Percentiles rank a stretch among this genome's conserved stretches.
phyloP scores from a whole-genome alignment of 1,284 basidiomycete species.

The Marasmius oreades region DNA sequence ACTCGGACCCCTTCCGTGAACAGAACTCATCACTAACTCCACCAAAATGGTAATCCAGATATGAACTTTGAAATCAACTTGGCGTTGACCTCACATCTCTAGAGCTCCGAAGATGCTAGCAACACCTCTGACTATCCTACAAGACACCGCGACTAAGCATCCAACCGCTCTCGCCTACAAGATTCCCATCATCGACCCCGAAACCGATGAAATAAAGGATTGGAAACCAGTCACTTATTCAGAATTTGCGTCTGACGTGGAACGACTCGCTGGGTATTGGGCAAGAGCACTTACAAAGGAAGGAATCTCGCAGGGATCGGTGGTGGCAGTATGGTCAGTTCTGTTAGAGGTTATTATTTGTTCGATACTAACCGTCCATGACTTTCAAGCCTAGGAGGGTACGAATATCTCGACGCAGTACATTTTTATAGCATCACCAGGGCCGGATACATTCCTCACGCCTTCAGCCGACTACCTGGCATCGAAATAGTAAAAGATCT shows the following conservation, averaged over 20 bases:
- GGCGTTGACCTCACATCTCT: no score
- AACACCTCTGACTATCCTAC: constrained; percentile 18
- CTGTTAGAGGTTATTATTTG: constrained; percentile 1
- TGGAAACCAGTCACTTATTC: constrained; percentile 51
- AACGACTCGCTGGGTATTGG: constrained; percentile 54
- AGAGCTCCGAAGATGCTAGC: neutral
- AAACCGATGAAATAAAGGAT: neutral
- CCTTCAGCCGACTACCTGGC: constrained; percentile 60
- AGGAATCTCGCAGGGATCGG: constrained; percentile 41
- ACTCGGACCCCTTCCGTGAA: no score
- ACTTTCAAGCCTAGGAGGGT: constrained; percentile 51
- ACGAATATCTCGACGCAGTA: constrained; percentile 56
- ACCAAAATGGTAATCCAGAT: no score
- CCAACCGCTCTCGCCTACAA: constrained; percentile 6
- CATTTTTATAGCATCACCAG: constrained; percentile 61
- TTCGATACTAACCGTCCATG: constrained; percentile 1
- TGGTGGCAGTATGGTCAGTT: constrained; percentile 58
- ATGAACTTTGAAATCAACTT: no score
- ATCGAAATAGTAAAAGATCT: constrained; percentile 56
- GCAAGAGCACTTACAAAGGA: constrained; percentile 32
- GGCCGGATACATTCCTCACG: constrained; percentile 62
- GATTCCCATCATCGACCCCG: neutral
- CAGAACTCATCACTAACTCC: no score
- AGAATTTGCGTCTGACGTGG: constrained; percentile 53
- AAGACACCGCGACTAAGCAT: neutral